These are phyloP conservation scores for Cyberlindnera misumaiensis DNA, from an alignment of 805 yeast genomes.

Conservation along the genomic window DNA sequence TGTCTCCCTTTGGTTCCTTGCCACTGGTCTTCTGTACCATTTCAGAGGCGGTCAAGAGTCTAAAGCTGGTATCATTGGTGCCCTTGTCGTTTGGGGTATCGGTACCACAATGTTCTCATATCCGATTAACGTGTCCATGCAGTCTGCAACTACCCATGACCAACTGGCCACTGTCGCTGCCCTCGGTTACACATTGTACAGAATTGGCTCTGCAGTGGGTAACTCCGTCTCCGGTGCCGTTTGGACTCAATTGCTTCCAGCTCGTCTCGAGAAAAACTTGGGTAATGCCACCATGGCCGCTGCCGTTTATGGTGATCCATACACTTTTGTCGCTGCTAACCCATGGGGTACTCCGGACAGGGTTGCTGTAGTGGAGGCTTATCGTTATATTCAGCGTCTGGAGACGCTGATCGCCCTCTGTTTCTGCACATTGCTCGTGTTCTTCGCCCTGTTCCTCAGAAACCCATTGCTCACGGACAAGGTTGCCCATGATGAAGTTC, in stretches of 20 bases:
- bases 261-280: conserved; percentile 29
- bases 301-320: conserved; percentile 47
- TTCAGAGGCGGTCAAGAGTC: conserved; percentile 50
- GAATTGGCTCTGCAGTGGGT: conserved; percentile 64
- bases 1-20: conserved; percentile 46
- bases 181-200: conserved; percentile 47
- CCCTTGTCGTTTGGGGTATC: conserved; percentile 56
- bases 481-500: conserved; percentile 20
- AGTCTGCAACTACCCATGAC: conserved; percentile 56
- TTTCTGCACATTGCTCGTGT: conserved; percentile 44
- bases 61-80: conserved; percentile 55
- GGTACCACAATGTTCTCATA: conserved; percentile 70
- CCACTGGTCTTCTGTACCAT: conserved; percentile 51
- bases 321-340: conserved; percentile 37
- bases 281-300: conserved; percentile 34
- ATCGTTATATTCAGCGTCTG: conserved; percentile 51
- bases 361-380: conserved; percentile 48
- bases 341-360: conserved; percentile 63
- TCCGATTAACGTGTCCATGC: conserved; percentile 58
- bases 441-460: conserved; percentile 41
- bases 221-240: conserved; percentile 60
- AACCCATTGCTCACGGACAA: conserved; percentile 38
- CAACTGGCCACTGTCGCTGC: conserved; percentile 62
- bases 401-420: conserved; percentile 47
- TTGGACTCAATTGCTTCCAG: conserved; percentile 57